Evolutionary conservation across 306 rosid species (phyloP).

Genomic region (Oxytropis ochrocephala): DNA sequence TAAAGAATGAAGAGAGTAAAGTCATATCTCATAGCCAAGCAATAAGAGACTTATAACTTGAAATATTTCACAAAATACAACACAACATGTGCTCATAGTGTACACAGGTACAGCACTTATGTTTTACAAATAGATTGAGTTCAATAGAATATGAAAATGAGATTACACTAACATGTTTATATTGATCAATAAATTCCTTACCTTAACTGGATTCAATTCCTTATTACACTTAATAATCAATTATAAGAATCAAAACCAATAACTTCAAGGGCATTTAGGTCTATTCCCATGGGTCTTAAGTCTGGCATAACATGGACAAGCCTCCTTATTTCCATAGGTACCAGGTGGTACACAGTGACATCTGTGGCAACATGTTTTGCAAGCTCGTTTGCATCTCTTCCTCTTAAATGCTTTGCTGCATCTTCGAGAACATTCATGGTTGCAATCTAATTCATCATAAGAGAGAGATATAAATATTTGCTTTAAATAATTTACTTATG

Average conservation of each 20-base stretch:
- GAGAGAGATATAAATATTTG: neutral
- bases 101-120: no score
- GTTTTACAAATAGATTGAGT: no score
- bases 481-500: neutral
- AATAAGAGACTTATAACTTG: no score
- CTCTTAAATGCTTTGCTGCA: conserved; percentile 41
- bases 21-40: no score
- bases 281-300: conserved; percentile 50
- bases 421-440: conserved; percentile 33
- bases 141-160: no score
- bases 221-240: neutral
- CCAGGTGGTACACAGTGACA: conserved; percentile 69
- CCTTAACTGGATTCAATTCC: neutral
- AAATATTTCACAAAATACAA: no score
- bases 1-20: no score
- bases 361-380: conserved; percentile 42
- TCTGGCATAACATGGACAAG: conserved; percentile 58
- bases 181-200: neutral
- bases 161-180: no score
- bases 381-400: conserved; percentile 49
- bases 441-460: conserved; percentile 31
- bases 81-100: no score
- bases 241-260: neutral
- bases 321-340: conserved; percentile 39
- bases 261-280: conserved; percentile 51